Base-by-base conservation (phyloP, 2,329 filamentous ascomycete species). In the Westerdykella ornata region DNA sequence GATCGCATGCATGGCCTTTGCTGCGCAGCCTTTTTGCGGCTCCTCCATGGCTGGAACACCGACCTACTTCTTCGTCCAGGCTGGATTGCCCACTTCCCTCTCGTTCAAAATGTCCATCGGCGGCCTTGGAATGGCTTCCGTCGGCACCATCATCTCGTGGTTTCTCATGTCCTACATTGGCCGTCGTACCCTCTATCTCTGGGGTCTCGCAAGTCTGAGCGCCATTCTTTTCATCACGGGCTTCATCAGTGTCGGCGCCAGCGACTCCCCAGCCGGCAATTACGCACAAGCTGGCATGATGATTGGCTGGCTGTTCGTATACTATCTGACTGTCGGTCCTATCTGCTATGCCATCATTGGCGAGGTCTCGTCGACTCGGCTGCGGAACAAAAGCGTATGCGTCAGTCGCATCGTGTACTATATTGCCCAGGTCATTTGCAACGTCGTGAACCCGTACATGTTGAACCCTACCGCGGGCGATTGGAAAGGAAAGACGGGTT, bases 341-440 rank as follows among this genome's bases (percentile, higher is more conserved):
- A 85, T 94, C 8, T 86, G 83, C 63, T 94, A 92, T 68, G 88
- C 85, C 0, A 76, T 94, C 7, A 85, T 94, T 3, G 77, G 83
- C 1, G 88, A 95, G 63, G 67, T 94, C 16, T 87, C 86, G 0
- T 87, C 86, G 0, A 79, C 84, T 9, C 77, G 87, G 7, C 74
- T 94, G 20, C 84, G 89, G 59, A 87, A 88, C 68, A 94, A 94
- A 73, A 92, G 86, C 1, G 82, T 94, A 20, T 86, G 88, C 1
- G 75, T 94, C 4, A 85, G 83, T 2, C 81, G 88, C 37, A 82
- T 84, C 46, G 69, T 85, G 6, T 72, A 67, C 70, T 87, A 89
- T 54, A 70, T 94, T 15, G 47, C 49, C 5, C 37, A 46, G 26
- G 90, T 95, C 50, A 67, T 94, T 53, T 84, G 79, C 60, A 82